Percentiles rank a stretch among this genome's conserved stretches.
These are phyloP conservation scores for Castanospermum australe DNA, from an alignment of 306 rosid genomes.

Conservation along the genomic window DNA sequence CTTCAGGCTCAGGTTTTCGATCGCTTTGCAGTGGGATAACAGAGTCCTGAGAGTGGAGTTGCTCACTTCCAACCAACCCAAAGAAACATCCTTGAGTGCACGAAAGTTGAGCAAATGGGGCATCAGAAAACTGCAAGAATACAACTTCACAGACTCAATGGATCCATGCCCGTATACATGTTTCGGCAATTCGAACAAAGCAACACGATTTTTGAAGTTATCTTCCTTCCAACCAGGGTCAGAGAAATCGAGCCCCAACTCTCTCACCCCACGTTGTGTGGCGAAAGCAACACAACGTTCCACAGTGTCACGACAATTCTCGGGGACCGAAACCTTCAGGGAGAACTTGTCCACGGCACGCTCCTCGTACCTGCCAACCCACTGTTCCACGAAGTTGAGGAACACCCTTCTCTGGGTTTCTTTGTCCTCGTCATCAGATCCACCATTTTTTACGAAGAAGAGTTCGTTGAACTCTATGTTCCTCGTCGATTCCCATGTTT, in stretches of 20 bases:
- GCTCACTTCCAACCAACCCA: background rate
- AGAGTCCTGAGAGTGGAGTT: background rate
- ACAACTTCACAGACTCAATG: constrained; percentile 13
- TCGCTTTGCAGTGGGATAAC: background rate
- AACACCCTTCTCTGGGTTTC: background rate
- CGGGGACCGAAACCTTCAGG: constrained; percentile 9
- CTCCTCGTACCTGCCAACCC: background rate
- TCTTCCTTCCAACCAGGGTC: background rate
- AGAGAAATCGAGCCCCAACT: constrained; percentile 26
- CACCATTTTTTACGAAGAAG: background rate
- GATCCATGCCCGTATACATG: background rate
- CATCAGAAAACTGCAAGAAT: constrained; percentile 6
- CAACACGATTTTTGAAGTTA: rapidly evolving
- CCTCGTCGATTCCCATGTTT: background rate
- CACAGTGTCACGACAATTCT: background rate
- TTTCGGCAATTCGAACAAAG: background rate
- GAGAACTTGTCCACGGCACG: background rate
- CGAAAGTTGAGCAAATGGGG: background rate
- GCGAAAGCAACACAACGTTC: background rate
- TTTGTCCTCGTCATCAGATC: background rate
- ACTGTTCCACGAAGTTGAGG: background rate
- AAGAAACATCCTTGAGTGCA: constrained; percentile 27
- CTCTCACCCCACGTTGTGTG: background rate
- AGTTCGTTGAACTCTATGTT: constrained; percentile 19
- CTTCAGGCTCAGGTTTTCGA: constrained; percentile 27